Conservation (phyloP, 2,329 filamentous ascomycete species). For the Trichoderma sp. region DNA sequence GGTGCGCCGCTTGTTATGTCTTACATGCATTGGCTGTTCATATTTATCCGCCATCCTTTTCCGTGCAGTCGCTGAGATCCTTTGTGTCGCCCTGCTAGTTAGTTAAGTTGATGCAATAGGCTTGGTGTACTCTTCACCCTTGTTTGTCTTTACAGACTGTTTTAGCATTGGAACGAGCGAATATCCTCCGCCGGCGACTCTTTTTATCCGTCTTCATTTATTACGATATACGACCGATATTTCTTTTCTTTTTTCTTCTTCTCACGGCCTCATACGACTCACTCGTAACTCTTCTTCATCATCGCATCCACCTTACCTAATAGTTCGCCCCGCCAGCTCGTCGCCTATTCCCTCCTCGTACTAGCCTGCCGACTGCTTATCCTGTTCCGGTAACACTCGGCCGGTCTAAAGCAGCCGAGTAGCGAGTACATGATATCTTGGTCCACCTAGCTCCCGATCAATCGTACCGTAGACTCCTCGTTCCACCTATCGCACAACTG, state of each 20-base stretch:
- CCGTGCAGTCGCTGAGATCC: neutral
- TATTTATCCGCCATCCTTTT: neutral
- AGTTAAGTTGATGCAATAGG: neutral
- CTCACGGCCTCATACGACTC: neutral
- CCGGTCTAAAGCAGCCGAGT: neutral
- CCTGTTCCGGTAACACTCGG: neutral
- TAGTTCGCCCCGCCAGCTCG: neutral
- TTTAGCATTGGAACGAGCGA: neutral
- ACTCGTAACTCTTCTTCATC: neutral
- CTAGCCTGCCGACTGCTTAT: neutral
- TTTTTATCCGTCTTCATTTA: neutral
- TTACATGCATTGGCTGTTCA: slow-evolving; percentile 1
- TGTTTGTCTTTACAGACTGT: neutral
- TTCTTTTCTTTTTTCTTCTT: neutral
- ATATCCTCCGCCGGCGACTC: neutral
- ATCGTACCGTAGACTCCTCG: neutral
- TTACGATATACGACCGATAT: neutral
- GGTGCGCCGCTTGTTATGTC: slow-evolving; percentile 1
- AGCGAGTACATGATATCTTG: neutral
- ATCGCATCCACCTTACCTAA: neutral
- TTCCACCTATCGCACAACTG: neutral
- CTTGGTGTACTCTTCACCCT: neutral
- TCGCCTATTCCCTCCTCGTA: neutral
- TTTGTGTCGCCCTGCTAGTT: neutral
- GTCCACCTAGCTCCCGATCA: neutral